Percentiles rank a stretch among this genome's conserved stretches.
These are phyloP conservation scores for Xylaria bambusicola DNA, from an alignment of 495 filamentous ascomycete genomes.

Conservation along the genomic window DNA sequence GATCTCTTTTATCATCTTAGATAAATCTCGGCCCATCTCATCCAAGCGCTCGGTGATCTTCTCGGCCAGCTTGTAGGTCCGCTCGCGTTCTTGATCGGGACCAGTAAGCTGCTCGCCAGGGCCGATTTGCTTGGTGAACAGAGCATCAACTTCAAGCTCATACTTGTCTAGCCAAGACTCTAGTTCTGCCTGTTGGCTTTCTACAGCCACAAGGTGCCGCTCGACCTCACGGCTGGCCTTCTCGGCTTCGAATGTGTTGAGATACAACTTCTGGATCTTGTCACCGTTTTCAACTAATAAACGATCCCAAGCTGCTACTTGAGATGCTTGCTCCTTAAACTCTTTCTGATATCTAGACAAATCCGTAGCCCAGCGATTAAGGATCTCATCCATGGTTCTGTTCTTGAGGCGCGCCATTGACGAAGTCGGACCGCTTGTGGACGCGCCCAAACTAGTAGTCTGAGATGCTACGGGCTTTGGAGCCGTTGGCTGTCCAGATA, in stretches of 20 bases:
- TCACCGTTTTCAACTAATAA: slow-evolving; percentile 87
- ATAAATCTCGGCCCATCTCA: slow-evolving; percentile 87
- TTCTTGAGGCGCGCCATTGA: slow-evolving; percentile 88
- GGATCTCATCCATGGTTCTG: slow-evolving; percentile 99
- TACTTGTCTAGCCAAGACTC: slow-evolving; percentile 82
- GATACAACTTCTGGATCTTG: slow-evolving; percentile 87
- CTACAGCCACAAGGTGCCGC: slow-evolving; percentile 81
- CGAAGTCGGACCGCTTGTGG: slow-evolving; percentile 76
- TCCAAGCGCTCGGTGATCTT: slow-evolving; percentile 83
- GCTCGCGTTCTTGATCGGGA: slow-evolving; percentile 90
- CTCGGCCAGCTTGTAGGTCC: slow-evolving; percentile 91
- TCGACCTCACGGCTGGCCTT: slow-evolving; percentile 88
- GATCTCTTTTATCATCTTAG: slow-evolving; percentile 96
- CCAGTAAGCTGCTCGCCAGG: slow-evolving; percentile 73
- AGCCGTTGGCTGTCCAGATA: slow-evolving; percentile 34
- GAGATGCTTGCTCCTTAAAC: slow-evolving; percentile 83
- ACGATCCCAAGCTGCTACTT: slow-evolving; percentile 88
- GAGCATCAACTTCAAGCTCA: slow-evolving; percentile 82
- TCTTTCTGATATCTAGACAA: slow-evolving; percentile 94
- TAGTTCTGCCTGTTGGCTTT: slow-evolving; percentile 89
- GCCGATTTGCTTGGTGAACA: slow-evolving; percentile 69
- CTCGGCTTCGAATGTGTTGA: slow-evolving; percentile 86
- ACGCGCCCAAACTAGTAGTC: slow-evolving; percentile 57
- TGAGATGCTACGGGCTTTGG: slow-evolving; percentile 30
- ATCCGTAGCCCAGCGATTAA: slow-evolving; percentile 96